These are phyloP conservation scores for Oryza nivara DNA, from an alignment of 176 grass and related monocot species.

Conservation along the genomic window DNA sequence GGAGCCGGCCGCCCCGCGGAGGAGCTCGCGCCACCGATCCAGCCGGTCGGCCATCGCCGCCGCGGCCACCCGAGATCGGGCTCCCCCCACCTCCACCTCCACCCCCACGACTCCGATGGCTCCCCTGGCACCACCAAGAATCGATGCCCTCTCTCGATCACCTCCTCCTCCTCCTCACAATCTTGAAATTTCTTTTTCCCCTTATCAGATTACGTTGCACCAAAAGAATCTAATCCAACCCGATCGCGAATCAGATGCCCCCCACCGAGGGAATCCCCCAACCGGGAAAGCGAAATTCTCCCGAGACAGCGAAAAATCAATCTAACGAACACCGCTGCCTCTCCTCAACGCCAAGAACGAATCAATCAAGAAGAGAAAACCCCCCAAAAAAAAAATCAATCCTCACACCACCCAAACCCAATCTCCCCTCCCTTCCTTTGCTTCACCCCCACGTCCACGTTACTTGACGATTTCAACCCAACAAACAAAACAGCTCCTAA, in stretches of 20 bases:
- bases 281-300: conserved; percentile 26
- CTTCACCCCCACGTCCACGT: conserved; percentile 29
- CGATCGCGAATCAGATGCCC: conserved; percentile 44
- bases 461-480: conserved; percentile 28
- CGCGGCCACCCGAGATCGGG: conserved; percentile 34
- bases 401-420: background rate
- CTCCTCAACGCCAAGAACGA: conserved; percentile 10
- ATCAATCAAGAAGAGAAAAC: conserved; percentile 31
- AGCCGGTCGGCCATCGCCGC: conserved; percentile 48
- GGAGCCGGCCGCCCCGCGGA: conserved; percentile 55
- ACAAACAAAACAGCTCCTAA: background rate
- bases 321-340: background rate
- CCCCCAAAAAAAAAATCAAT: background rate
- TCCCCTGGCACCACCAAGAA: background rate
- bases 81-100: background rate
- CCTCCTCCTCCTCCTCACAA: conserved; percentile 4
- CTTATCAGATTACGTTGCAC: conserved; percentile 38
- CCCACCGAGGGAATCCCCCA: conserved; percentile 28
- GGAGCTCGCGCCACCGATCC: conserved; percentile 81
- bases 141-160: conserved; percentile 17
- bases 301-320: background rate
- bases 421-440: conserved; percentile 10
- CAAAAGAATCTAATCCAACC: conserved; percentile 44
- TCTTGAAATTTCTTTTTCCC: background rate
- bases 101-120: background rate